phyloP scores from a whole-genome alignment of 345 rosid genomes.

The Camelina neglecta region DNA sequence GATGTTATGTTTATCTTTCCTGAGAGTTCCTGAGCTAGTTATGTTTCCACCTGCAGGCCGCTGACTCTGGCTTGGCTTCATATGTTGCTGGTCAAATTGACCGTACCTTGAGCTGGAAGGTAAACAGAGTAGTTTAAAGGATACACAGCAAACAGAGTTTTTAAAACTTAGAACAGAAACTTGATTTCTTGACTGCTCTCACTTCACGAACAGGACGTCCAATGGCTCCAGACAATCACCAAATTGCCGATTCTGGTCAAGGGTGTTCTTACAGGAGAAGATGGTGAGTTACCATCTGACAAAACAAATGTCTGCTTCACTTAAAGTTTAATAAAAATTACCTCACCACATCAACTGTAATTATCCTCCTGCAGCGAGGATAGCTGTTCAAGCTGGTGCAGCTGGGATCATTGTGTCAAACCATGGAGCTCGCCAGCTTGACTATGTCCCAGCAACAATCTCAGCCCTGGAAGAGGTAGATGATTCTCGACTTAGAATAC shows the following conservation, averaged over 20 bases:
- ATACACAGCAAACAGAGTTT: neutral
- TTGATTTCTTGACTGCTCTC: neutral
- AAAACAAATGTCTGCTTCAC: slow-evolving; percentile 4
- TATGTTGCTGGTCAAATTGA: slow-evolving; percentile 94
- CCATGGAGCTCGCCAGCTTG: slow-evolving; percentile 95
- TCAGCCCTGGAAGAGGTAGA: slow-evolving; percentile 83
- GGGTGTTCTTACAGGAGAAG: slow-evolving; percentile 91
- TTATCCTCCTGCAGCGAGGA: slow-evolving; percentile 60
- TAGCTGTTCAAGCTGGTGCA: slow-evolving; percentile 73
- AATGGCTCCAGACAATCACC: slow-evolving; percentile 92
- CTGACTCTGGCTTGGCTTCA: slow-evolving; percentile 87
- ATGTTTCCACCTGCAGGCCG: slow-evolving; percentile 53
- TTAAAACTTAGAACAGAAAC: neutral
- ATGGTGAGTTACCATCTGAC: slow-evolving; percentile 51
- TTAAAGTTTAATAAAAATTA: neutral
- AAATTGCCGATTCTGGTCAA: slow-evolving; percentile 83
- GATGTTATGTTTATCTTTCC: neutral
- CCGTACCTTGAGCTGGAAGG: slow-evolving; percentile 92
- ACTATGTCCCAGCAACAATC: slow-evolving; percentile 78
- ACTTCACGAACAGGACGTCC: slow-evolving; percentile 57
- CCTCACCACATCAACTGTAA: neutral
- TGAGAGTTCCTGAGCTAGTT: slow-evolving; percentile 14
- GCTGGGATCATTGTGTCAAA: slow-evolving; percentile 92
- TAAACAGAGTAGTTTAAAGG: slow-evolving; percentile 28
- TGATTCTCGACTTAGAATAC: neutral